Evolutionary conservation across 2,329 filamentous ascomycete species (phyloP).

Genomic region (Ascosphaera aggregata): DNA sequence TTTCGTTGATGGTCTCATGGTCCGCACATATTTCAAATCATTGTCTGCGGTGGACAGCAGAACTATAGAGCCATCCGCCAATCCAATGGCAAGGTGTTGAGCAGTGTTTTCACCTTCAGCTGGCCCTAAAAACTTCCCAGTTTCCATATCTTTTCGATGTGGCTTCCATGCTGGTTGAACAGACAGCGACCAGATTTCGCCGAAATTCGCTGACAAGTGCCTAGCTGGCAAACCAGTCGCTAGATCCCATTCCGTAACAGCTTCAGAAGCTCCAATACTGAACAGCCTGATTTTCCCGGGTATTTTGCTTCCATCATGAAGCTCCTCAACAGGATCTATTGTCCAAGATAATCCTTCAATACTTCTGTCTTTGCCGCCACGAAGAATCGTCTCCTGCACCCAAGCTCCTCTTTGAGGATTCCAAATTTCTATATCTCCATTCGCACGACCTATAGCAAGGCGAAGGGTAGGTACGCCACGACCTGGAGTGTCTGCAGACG

Average conservation of each 20-base stretch:
- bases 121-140: slow-evolving; percentile 12
- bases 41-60: slow-evolving; percentile 69
- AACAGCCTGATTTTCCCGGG: slow-evolving; percentile 66
- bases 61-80: slow-evolving; percentile 73
- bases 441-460: slow-evolving; percentile 73
- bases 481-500: slow-evolving; percentile 20
- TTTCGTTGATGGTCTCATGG: slow-evolving; percentile 57
- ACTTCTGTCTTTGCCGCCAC: slow-evolving; percentile 61
- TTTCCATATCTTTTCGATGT: slow-evolving; percentile 14
- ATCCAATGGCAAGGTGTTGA: slow-evolving; percentile 61
- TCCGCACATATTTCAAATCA: slow-evolving; percentile 56
- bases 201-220: slow-evolving; percentile 77
- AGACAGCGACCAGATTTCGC: slow-evolving; percentile 91
- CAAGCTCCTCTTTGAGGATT: slow-evolving; percentile 63
- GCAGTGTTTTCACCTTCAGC: slow-evolving; percentile 18
- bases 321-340: slow-evolving; percentile 48
- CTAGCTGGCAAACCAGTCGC: slow-evolving; percentile 52
- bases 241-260: slow-evolving; percentile 88
- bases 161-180: slow-evolving; percentile 44
- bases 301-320: slow-evolving; percentile 30
- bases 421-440: slow-evolving; percentile 97
- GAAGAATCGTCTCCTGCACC: slow-evolving; percentile 74
- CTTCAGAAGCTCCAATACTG: slow-evolving; percentile 84
- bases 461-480: slow-evolving; percentile 38
- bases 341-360: slow-evolving; percentile 86